phyloP scores from a whole-genome alignment of 78 protist genomes.

The Dictyostelium purpureum region DNA sequence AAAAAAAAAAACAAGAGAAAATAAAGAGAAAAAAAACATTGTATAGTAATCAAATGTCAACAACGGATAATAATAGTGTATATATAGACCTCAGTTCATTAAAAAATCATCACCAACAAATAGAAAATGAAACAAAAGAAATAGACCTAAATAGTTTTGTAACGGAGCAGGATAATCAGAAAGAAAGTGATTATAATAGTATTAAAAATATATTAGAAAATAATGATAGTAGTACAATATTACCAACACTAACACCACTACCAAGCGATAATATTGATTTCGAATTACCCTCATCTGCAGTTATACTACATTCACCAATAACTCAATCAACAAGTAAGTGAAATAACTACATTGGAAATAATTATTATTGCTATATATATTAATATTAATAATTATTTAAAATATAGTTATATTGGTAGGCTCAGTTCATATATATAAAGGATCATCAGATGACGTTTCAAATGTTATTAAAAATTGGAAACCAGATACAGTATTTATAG shows the following conservation, averaged over 20 bases:
- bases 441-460: slow-evolving; percentile 66
- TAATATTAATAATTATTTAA: neutral
- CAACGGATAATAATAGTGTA: no score
- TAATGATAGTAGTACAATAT: no score
- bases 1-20: no score
- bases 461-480: slow-evolving; percentile 50
- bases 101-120: no score
- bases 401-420: slow-evolving; percentile 63
- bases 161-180: no score
- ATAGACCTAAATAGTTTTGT: no score
- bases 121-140: no score
- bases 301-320: slow-evolving; percentile 37
- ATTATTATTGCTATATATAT: neutral
- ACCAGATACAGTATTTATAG: slow-evolving; percentile 73
- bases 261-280: slow-evolving; percentile 10
- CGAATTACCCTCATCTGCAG: slow-evolving; percentile 70
- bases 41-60: no score
- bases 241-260: neutral
- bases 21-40: no score
- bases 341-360: neutral
- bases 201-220: no score
- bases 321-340: slow-evolving; percentile 65
- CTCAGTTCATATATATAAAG: slow-evolving; percentile 71
- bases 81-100: no score
- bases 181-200: no score